These are phyloP conservation scores for Rutstroemia sp. DNA, from an alignment of 2,329 filamentous ascomycete species.

Conservation along the genomic window DNA sequence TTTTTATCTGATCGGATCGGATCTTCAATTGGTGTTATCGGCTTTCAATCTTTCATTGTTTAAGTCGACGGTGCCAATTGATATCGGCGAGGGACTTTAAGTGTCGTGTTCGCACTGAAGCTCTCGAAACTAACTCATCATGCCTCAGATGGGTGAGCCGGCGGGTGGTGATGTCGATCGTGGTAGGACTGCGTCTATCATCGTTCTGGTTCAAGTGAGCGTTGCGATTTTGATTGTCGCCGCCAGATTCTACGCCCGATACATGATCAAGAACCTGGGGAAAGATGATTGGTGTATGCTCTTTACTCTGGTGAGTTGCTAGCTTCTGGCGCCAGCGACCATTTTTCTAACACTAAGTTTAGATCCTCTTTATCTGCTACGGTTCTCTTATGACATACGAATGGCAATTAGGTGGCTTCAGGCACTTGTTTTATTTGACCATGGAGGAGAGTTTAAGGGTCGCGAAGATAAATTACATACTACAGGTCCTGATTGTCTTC, in stretches of 20 bases:
- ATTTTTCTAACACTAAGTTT: neutral
- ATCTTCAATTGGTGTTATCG: neutral
- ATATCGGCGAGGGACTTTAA: neutral
- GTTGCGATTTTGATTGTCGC: slow-evolving; percentile 4
- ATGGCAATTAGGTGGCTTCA: slow-evolving; percentile 3
- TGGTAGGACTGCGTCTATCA: neutral
- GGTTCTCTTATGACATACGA: neutral
- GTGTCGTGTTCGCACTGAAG: neutral
- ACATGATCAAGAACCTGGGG: neutral
- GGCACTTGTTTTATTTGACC: slow-evolving; percentile 3
- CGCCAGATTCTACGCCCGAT: slow-evolving; percentile 6
- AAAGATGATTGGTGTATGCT: slow-evolving; percentile 9
- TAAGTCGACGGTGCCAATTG: neutral
- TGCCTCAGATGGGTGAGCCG: neutral
- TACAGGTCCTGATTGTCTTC: neutral
- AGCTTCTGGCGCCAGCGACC: neutral
- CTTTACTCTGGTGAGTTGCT: neutral
- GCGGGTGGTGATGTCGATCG: slow-evolving; percentile 1
- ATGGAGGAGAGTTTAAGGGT: neutral
- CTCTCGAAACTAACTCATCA: neutral
- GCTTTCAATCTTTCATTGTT: neutral
- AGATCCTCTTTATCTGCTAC: slow-evolving; percentile 1
- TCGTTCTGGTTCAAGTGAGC: neutral
- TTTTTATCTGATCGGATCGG: too few relatives aligned
- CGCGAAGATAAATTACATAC: slow-evolving; percentile 1